Percentiles rank a stretch among this genome's conserved stretches.
Conservation (phyloP, 495 filamentous ascomycete species). For the Physcia stellaris region DNA sequence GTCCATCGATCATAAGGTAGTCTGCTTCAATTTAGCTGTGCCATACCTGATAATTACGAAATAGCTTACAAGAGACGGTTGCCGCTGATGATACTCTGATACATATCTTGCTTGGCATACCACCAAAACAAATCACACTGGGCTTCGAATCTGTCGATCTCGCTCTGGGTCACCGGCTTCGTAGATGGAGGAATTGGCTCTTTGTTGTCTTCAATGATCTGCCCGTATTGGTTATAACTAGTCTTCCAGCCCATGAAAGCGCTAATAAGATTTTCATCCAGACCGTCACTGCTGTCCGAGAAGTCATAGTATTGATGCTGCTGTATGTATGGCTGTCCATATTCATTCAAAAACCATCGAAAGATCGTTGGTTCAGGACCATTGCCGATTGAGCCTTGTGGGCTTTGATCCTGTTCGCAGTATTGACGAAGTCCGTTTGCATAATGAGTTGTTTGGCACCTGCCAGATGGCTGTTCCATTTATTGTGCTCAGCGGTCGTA, state of each 20-base stretch:
- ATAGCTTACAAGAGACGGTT: constrained; percentile 65
- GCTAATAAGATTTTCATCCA: constrained; percentile 32
- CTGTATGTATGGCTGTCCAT: constrained; percentile 4
- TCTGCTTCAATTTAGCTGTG: constrained; percentile 30
- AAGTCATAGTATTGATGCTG: constrained; percentile 17
- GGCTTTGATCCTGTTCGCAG: constrained; percentile 56
- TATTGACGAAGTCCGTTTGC: constrained; percentile 64
- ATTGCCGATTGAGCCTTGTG: constrained; percentile 17
- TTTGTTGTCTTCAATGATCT: constrained; percentile 20
- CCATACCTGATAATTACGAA: neutral
- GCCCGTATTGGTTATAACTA: constrained; percentile 32
- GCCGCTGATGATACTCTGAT: constrained; percentile 81
- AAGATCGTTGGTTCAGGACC: constrained; percentile 2
- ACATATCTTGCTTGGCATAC: constrained; percentile 86
- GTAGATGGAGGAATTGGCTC: constrained; percentile 11
- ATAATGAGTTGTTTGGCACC: constrained; percentile 71
- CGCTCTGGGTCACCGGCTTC: constrained; percentile 46
- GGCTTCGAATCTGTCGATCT: constrained; percentile 65
- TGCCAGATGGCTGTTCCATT: constrained; percentile 86
- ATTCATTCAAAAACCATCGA: neutral
- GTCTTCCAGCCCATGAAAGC: constrained; percentile 29
- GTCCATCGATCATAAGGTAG: constrained; percentile 69
- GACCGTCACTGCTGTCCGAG: constrained; percentile 25
- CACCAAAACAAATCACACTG: constrained; percentile 91
- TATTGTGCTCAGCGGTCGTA: constrained; percentile 84